Evolutionary conservation across 768 basidiomycete species (phyloP).

Genomic region (Xanthoconium purpureum): DNA sequence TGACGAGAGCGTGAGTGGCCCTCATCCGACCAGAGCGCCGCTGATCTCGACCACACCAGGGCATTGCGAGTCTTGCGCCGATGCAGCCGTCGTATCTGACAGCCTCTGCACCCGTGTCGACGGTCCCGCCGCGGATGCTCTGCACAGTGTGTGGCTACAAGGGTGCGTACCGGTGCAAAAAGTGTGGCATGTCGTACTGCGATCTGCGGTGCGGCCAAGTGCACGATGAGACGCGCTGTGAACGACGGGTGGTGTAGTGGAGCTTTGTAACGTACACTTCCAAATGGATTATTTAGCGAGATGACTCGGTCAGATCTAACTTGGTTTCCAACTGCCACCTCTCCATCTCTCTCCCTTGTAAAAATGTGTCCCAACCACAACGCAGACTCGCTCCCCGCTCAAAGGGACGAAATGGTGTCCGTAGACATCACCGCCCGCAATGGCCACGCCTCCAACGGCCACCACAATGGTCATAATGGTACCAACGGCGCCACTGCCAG

Average conservation of each 20-base stretch:
- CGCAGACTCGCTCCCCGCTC: conserved; percentile 43
- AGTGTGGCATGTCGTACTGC: conserved; percentile 76
- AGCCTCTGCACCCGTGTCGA: conserved; percentile 55
- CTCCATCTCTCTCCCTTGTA: background rate
- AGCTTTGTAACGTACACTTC: too few species aligned
- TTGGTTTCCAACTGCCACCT: background rate
- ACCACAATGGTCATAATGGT: conserved; percentile 31
- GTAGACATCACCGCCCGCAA: conserved; percentile 44
- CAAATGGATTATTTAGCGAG: background rate
- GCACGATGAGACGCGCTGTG: conserved; percentile 80
- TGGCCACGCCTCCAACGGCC: conserved; percentile 41
- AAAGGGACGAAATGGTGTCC: conserved; percentile 65
- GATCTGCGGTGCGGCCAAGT: conserved; percentile 68
- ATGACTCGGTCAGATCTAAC: conserved; percentile 12
- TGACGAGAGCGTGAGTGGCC: conserved; percentile 72
- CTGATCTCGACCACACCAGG: conserved; percentile 38
- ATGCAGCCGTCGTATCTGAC: conserved; percentile 68
- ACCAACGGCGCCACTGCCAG: conserved; percentile 34
- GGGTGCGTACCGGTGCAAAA: conserved; percentile 75
- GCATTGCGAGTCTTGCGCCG: conserved; percentile 51
- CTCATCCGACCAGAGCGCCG: background rate
- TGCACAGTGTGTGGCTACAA: conserved; percentile 89
- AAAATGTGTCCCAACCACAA: conserved; percentile 54
- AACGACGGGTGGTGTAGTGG: conserved; percentile 58
- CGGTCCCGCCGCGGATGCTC: conserved; percentile 63